These are phyloP conservation scores for Effrenium voratum DNA, from an alignment of 73 alveolate species.

Conservation along the genomic window DNA sequence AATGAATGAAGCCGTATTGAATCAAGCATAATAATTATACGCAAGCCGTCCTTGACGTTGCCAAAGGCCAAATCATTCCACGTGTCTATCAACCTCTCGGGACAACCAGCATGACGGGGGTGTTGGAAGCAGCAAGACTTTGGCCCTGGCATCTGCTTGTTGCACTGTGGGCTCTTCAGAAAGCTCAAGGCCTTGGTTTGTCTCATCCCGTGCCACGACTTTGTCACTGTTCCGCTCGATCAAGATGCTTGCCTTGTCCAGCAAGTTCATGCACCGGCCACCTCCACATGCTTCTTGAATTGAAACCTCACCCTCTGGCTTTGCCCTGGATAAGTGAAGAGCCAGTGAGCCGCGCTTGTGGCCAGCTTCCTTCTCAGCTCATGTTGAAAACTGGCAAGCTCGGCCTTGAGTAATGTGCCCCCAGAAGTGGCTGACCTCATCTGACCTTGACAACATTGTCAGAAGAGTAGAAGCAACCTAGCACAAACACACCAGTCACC, in stretches of 20 bases:
- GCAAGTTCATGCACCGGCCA: slow-evolving; percentile 77
- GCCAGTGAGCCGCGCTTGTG: neutral
- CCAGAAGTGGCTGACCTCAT: slow-evolving; percentile 87
- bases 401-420: slow-evolving; percentile 79
- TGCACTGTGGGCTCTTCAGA: slow-evolving; percentile 57
- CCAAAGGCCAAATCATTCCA: slow-evolving; percentile 60
- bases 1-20: too few species aligned
- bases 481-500: too few species aligned
- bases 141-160: slow-evolving; percentile 29
- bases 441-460: slow-evolving; percentile 23
- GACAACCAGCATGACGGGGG: neutral
- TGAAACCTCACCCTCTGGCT: slow-evolving; percentile 54
- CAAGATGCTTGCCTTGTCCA: slow-evolving; percentile 67
- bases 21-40: too few species aligned
- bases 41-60: slow-evolving; percentile 24
- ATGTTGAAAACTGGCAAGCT: neutral
- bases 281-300: slow-evolving; percentile 74
- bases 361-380: neutral
- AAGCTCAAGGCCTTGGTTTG: slow-evolving; percentile 28
- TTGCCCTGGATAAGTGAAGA: neutral
- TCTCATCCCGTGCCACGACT: too few species aligned
- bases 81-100: slow-evolving; percentile 52
- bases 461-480: too few species aligned
- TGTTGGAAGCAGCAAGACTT: neutral
- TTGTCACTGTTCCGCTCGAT: too few species aligned